These are phyloP conservation scores for Sporisorium scitamineum DNA, from an alignment of 1,284 basidiomycete species.

Conservation along the genomic window DNA sequence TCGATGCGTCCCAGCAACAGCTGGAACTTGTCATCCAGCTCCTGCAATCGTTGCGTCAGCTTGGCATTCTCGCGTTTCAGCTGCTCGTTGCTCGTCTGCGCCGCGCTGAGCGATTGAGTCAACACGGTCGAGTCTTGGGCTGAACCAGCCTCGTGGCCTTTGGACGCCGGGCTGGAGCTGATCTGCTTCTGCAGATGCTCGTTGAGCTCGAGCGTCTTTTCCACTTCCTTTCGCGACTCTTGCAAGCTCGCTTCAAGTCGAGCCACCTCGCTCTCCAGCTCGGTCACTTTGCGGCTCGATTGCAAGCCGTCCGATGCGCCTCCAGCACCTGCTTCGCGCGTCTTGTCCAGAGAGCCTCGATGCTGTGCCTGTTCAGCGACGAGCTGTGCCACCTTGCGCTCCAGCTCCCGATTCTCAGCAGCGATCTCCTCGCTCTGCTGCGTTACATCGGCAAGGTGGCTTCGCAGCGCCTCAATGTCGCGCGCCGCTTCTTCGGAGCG, in stretches of 20 bases:
- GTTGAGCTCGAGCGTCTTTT: conserved; percentile 57
- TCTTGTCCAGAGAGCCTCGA: conserved; percentile 37
- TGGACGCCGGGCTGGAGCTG: conserved; percentile 1
- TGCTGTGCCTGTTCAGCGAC: conserved; percentile 60
- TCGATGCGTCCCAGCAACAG: conserved; percentile 58
- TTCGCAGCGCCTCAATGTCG: conserved; percentile 61
- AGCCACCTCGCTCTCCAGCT: conserved; percentile 54
- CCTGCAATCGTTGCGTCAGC: conserved; percentile 53
- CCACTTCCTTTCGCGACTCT: conserved; percentile 45
- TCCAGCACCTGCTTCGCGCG: conserved; percentile 18
- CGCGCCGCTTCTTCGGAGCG: conserved; percentile 54
- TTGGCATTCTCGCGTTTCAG: conserved; percentile 54
- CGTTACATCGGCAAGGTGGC: conserved; percentile 55
- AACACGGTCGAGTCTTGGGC: conserved; percentile 20
- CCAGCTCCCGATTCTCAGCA: conserved; percentile 63
- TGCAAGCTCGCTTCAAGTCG: conserved; percentile 45
- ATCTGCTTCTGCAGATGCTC: conserved; percentile 52
- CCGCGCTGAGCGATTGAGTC: conserved; percentile 25
- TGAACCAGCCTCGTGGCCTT: conserved; percentile 11
- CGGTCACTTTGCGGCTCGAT: conserved; percentile 39
- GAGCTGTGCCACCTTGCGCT: conserved; percentile 49
- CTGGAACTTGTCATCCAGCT: conserved; percentile 61
- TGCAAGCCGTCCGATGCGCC: conserved; percentile 17
- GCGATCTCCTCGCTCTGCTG: conserved; percentile 60
- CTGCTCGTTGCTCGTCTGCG: conserved; percentile 55